Evolutionary conservation across 2,329 filamentous ascomycete genomes (phyloP).

Genomic region (Lachnellula suecica): DNA sequence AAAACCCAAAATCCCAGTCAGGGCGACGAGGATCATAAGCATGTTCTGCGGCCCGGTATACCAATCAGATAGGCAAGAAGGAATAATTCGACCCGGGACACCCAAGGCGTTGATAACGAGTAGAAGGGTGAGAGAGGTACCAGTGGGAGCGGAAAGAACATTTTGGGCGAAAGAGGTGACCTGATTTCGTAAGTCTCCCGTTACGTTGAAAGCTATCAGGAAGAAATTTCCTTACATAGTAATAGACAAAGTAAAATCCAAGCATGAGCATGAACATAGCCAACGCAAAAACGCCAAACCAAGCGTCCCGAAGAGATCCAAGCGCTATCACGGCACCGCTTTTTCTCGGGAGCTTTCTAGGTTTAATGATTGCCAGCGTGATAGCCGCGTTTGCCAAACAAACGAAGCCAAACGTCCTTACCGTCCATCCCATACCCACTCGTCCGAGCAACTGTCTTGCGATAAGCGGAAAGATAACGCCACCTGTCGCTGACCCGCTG

Average conservation of each 20-base stretch:
- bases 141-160: not conserved
- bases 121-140: not conserved
- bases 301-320: not conserved
- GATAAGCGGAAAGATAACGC: not conserved
- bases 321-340: not conserved
- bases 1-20: not conserved
- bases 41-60: not conserved
- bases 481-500: not conserved
- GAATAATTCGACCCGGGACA: not conserved
- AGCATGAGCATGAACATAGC: not conserved
- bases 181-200: too few relatives aligned
- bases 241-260: not conserved
- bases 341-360: not conserved
- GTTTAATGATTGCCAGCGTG: not conserved
- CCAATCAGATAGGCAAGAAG: not conserved
- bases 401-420: not conserved
- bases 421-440: not conserved
- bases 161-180: too few relatives aligned
- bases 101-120: not conserved
- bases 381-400: not conserved
- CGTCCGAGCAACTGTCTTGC: not conserved
- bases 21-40: not conserved
- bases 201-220: not conserved
- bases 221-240: not conserved
- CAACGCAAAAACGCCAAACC: not conserved